These are phyloP conservation scores for Trapa incisa DNA, from an alignment of 345 rosid genomes.

Conservation along the genomic window DNA sequence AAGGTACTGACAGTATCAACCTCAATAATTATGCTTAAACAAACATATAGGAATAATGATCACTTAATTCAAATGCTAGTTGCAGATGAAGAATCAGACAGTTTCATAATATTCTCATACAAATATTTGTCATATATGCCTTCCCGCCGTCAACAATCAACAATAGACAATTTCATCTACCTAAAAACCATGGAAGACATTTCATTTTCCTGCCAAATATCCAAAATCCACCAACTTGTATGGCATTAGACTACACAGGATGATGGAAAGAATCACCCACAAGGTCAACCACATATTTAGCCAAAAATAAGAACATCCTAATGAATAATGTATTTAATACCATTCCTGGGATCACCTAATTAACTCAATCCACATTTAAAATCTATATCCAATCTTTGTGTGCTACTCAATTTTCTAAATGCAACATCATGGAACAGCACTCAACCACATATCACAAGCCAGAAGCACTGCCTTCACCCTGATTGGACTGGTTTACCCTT, in stretches of 20 bases:
- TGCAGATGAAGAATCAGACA: neutral
- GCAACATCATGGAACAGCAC: neutral
- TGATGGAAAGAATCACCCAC: neutral
- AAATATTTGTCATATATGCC: neutral
- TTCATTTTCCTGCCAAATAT: neutral
- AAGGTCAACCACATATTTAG: neutral
- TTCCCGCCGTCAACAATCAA: neutral
- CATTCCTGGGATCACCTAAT: neutral
- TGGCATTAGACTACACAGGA: neutral
- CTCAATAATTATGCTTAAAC: neutral
- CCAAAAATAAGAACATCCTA: neutral
- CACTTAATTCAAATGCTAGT: neutral
- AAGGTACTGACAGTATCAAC: neutral
- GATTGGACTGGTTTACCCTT: neutral
- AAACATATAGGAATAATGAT: neutral
- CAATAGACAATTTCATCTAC: neutral
- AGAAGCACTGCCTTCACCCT: neutral
- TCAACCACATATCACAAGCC: neutral
- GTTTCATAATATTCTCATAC: neutral
- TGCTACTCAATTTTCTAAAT: neutral
- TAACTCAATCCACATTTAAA: neutral
- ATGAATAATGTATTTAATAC: neutral
- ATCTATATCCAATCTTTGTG: neutral
- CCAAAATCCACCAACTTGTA: neutral
- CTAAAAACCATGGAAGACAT: neutral